Percentiles rank a stretch among this genome's conserved stretches.
These are phyloP conservation scores for Paxillus ammoniavirescens DNA, from an alignment of 768 basidiomycete species.

Conservation along the genomic window DNA sequence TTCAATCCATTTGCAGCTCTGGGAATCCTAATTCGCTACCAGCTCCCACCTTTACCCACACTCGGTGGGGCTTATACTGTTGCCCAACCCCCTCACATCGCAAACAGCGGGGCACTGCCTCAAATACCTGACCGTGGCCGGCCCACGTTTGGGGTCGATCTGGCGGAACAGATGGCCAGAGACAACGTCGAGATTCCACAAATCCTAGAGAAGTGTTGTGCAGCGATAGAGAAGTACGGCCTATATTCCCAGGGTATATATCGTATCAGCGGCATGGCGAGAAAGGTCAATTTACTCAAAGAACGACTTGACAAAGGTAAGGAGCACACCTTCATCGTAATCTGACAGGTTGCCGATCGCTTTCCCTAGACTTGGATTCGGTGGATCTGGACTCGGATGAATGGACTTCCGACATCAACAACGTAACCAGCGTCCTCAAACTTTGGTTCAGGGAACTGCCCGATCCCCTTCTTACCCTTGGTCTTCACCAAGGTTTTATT, in stretches of 20 bases:
- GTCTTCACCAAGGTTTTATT: constrained; percentile 88
- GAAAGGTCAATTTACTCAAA: constrained; percentile 80
- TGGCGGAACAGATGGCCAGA: constrained; percentile 90
- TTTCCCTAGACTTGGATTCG: constrained; percentile 67
- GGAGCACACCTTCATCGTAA: constrained; percentile 4
- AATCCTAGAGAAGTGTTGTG: constrained; percentile 85
- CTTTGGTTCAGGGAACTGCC: constrained; percentile 96
- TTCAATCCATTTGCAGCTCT: constrained; percentile 2
- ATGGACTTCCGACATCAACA: constrained; percentile 94
- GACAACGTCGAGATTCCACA: constrained; percentile 88
- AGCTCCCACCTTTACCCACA: constrained; percentile 65
- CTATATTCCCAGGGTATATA: constrained; percentile 86
- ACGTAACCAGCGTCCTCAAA: constrained; percentile 91
- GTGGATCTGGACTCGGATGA: constrained; percentile 87
- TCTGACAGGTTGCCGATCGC: constrained; percentile 20
- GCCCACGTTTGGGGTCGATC: constrained; percentile 91
- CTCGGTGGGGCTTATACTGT: constrained; percentile 31
- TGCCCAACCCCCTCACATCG: constrained; percentile 24
- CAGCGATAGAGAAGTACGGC: constrained; percentile 90
- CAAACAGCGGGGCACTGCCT: constrained; percentile 28
- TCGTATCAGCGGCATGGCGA: constrained; percentile 87
- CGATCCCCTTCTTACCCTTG: constrained; percentile 84
- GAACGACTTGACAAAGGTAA: constrained; percentile 83
- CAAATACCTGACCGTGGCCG: constrained; percentile 55
- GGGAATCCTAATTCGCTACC: constrained; percentile 4